A percentile compares a stretch with the other conserved stretches of the same genome.
Evolutionary conservation across 2,329 filamentous ascomycete genomes (phyloP).

Genomic region (Colletotrichum tropicicola): DNA sequence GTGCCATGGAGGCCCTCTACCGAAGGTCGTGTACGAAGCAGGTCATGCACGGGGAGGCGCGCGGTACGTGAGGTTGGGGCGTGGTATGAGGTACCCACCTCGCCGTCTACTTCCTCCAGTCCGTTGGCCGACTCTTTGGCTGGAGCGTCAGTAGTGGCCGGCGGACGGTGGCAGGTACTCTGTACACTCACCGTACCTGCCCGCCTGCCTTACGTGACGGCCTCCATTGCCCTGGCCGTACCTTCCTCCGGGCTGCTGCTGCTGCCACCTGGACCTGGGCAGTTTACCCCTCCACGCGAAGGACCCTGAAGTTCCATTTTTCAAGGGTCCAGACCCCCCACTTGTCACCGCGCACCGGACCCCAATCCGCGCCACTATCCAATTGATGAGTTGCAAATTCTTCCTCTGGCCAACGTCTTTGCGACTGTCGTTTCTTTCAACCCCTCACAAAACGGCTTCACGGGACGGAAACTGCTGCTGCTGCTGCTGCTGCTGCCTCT

Average conservation of each 20-base stretch:
- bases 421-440: background rate
- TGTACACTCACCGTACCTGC: background rate
- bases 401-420: constrained; percentile 9
- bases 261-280: background rate
- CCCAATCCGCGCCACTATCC: constrained; percentile 24
- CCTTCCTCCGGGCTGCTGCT: background rate
- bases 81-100: background rate
- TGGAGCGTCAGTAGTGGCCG: background rate
- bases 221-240: too few relatives aligned
- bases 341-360: constrained; percentile 24
- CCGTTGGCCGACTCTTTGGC: too few relatives aligned
- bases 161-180: background rate
- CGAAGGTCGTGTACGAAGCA: background rate
- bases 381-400: constrained; percentile 28
- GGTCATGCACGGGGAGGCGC: constrained; percentile 1
- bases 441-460: constrained; percentile 21
- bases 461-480: background rate
- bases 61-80: constrained; percentile 8
- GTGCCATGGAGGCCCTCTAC: constrained; percentile 9
- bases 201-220: too few relatives aligned
- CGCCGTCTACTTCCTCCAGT: background rate
- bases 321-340: constrained; percentile 29
- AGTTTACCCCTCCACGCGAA: constrained; percentile 25
- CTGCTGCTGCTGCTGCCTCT: background rate
- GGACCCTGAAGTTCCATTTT: constrained; percentile 31